Base-by-base conservation (phyloP, 2,329 filamentous ascomycete species). In the Aspergillus sp. region DNA sequence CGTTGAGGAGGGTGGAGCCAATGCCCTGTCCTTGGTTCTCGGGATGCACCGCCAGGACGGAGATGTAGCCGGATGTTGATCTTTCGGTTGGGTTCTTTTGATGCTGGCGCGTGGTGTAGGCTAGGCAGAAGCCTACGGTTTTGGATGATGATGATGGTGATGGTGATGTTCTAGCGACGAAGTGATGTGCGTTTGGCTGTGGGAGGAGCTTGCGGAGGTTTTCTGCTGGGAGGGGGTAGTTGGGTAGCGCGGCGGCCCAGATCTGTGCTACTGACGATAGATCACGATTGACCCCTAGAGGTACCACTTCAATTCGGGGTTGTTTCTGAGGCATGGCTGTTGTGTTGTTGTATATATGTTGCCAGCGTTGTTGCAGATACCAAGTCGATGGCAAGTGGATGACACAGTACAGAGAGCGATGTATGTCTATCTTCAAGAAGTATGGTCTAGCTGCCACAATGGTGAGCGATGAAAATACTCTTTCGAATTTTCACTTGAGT, bases 61-160 rank as follows among this genome's bases (percentile, higher is more conserved):
- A 68, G 41, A 79, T 69, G 37, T 74, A 64, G 23, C 64, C 70
- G 7, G 64, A 67, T 6, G 60, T 62, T 19, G 63, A 31, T 11
- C 9, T 31, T 62, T 9, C 64, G 14, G 8, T 8, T 17, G 44
- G 43, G 3, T 27, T 45, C 17, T 48, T 14, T 7, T 33, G 65
- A 17, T 61, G 59, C 12, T 70, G 61, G 6, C 58, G 57, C 12
- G 65, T 67, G 6, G 66, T 66, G 57, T 73, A 77, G 1, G 71
- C 65, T 39, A 79, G 57, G 56, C 74, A 77, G 55, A 78, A 76
- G 0, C 75, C 76, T 21, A 71, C 68, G 5, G 75, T 59, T 9
- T 59, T 52, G 4, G 61, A 55, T 4, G 27, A 31, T 31, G 27
- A 9, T 58, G 61, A 55, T 11, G 27, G 9, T 31, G 27, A 9